Evolutionary conservation across 306 rosid genomes (phyloP), one percentile per base, ranked within the genome.

Genomic region (Styphnolobium japonicum): DNA sequence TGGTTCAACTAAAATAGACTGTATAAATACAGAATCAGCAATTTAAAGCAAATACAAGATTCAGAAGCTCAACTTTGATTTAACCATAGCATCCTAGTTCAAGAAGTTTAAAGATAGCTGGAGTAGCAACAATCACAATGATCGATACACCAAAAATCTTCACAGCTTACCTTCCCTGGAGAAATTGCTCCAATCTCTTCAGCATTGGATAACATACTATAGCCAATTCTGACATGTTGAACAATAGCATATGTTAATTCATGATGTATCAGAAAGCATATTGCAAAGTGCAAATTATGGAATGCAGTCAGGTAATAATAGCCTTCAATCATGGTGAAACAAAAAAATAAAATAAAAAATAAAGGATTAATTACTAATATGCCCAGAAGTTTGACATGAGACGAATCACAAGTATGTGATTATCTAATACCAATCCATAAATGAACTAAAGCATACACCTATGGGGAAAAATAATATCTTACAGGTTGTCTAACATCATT

Each of bases 1-100:
- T 75, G 98, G 97, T 81, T 94, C 98, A 81, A 94, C 98, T 86
- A 94, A 88, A 83, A 87, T 76, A 81, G 84, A 91, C 98, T 92
- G 89, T 88, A 84, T 29, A 36, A 73, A 78, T 56, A 65, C 56
- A 83, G 21, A 72, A 49, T 66, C 52, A 71, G 66, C 64, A 75
- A 53, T 10, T 77, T 61, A 70, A 49, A 2, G 65, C 63, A 87
- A 68, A 52, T 19, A 14, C 34, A 53, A 80, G 56, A 83, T 27
- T 39, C 12, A 33, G 62, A n/a, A 14, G 67, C 76, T 73, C 18
- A 15, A 39, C 69, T 18, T 52, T 53, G 74, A 53, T 73, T 60
- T 48, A 82, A 19, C 56, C 37, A 65, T 65, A 18, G 71, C 7
- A 78, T 81, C 43, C 27, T 71, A 56, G 36, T 31, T 60, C 65